Evolutionary conservation across 495 filamentous ascomycete genomes (phyloP).

Genomic region (Cladorrhinum samala): DNA sequence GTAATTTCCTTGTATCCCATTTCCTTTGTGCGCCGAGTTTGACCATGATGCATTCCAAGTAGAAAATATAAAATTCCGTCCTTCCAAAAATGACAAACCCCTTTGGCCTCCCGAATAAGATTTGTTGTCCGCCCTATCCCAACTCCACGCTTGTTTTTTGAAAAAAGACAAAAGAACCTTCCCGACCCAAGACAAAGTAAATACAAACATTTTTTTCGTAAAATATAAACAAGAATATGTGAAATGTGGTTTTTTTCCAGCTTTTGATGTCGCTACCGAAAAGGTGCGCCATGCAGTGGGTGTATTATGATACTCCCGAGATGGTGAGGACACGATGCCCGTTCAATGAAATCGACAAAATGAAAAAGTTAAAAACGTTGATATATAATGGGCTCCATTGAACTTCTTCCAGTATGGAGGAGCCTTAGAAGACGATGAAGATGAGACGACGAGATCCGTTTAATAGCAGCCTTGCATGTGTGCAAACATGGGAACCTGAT

Average conservation of each 20-base stretch:
- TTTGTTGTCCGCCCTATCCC: background rate
- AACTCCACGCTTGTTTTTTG: conserved; percentile 14
- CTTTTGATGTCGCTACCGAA: background rate
- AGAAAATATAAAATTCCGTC: background rate
- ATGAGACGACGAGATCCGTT: too few relatives aligned
- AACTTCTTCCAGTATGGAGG: too few relatives aligned
- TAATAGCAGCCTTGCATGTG: conserved; percentile 47
- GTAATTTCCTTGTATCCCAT: background rate
- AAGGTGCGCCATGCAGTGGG: too few relatives aligned
- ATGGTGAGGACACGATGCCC: background rate
- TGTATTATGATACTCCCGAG: too few relatives aligned
- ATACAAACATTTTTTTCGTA: conserved; percentile 4
- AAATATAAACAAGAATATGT: conserved; percentile 9
- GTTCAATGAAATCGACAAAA: background rate
- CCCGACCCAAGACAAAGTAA: background rate
- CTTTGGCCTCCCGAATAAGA: background rate
- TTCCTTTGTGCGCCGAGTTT: background rate
- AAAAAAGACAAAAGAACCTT: conserved; percentile 4
- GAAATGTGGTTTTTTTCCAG: conserved; percentile 1
- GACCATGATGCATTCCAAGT: background rate
- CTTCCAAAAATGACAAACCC: background rate
- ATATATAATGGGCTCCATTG: background rate
- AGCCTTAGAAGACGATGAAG: background rate
- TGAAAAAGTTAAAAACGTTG: conserved; percentile 1
- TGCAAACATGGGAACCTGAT: conserved; percentile 40